Evolutionary conservation across 495 filamentous ascomycete species (phyloP).

Genomic region (Aspergillus taichungensis): DNA sequence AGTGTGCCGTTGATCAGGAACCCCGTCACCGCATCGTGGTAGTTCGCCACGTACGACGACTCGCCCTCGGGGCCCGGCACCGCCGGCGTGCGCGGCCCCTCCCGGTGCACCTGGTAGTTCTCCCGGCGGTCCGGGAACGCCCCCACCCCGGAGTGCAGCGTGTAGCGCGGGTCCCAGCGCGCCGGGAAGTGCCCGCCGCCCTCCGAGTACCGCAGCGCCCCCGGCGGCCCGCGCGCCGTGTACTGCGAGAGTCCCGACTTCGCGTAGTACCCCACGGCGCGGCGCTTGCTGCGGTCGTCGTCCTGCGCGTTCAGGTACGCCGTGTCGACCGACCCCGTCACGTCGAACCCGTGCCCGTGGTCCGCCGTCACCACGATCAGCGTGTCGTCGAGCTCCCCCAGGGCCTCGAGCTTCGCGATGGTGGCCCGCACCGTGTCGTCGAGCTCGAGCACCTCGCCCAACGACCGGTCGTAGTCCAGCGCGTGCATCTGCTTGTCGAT

Average conservation of each 20-base stretch:
- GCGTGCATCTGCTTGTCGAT: conserved; percentile 77
- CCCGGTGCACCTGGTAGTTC: conserved; percentile 52
- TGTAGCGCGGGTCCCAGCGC: conserved; percentile 71
- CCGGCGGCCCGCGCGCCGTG: conserved; percentile 34
- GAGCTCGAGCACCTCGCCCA: conserved; percentile 67
- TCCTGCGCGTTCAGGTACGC: conserved; percentile 49
- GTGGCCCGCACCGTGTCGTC: conserved; percentile 65
- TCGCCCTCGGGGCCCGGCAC: conserved; percentile 23
- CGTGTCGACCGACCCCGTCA: conserved; percentile 47
- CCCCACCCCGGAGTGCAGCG: conserved; percentile 53
- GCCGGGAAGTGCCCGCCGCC: conserved; percentile 60
- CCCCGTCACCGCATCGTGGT: conserved; percentile 52
- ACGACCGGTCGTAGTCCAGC: conserved; percentile 65
- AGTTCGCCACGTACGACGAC: conserved; percentile 51
- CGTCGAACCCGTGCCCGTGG: conserved; percentile 70
- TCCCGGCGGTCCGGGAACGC: conserved; percentile 61
- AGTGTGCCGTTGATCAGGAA: conserved; percentile 63
- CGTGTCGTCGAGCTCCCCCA: conserved; percentile 53
- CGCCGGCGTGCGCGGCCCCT: conserved; percentile 49
- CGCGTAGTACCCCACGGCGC: conserved; percentile 58
- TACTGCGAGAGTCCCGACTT: conserved; percentile 64
- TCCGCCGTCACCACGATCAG: conserved; percentile 65
- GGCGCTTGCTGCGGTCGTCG: conserved; percentile 54
- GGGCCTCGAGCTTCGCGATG: conserved; percentile 47
- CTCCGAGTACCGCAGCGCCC: conserved; percentile 45